Evolutionary conservation across 768 basidiomycete species (phyloP), one percentile per base, ranked within the genome.

Genomic region (Rubroboletus satanas): DNA sequence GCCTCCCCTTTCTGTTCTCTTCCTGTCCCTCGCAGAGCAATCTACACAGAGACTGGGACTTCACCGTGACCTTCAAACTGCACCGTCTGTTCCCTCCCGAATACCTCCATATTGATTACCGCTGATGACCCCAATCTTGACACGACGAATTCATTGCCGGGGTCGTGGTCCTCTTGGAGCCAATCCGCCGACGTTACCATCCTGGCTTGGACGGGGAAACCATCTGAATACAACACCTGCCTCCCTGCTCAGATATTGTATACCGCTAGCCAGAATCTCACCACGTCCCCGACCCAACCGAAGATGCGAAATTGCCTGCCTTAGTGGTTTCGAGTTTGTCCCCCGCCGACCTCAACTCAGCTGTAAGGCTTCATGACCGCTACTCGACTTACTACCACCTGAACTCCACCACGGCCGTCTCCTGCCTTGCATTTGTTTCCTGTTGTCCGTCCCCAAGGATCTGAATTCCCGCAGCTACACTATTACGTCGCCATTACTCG

Each of bases 211-310:
- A 58, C 50, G 2, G 64, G 64, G 21, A 36, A 51, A 15, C 5
- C 50, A 8, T 63, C 61, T 1, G 49, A 53, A 26, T 62, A 62
- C 35, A 62, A 66, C n/a, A 52, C 51, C 6, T 65, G 64, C 35
- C 57, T 65, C 32, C 64, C 63, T 6, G 52, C 46, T 1, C 55
- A 59, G 17, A 62, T 65, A 18, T 45, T 2, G 62, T 63, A 4
- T 63, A 62, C 31, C 33, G 18, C 1, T 36, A 51, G 9, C 4
- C 18, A 5, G 55, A 56, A 23, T 47, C 33, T 7, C 11, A 4
- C 26, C 31, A 62, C 23, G 12, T 62, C 26, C 60, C 60, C 5
- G 7, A 11, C 2, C 18, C 9, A 6, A 29, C 49, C 28, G 45
- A 37, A 7, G 49, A 49, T 5, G 37, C 3, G 18, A 17, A 8